Percentiles rank a stretch among this genome's conserved stretches.
phyloP scores from a whole-genome alignment of 2,329 filamentous ascomycete genomes.

The Sporothrix luriei region DNA sequence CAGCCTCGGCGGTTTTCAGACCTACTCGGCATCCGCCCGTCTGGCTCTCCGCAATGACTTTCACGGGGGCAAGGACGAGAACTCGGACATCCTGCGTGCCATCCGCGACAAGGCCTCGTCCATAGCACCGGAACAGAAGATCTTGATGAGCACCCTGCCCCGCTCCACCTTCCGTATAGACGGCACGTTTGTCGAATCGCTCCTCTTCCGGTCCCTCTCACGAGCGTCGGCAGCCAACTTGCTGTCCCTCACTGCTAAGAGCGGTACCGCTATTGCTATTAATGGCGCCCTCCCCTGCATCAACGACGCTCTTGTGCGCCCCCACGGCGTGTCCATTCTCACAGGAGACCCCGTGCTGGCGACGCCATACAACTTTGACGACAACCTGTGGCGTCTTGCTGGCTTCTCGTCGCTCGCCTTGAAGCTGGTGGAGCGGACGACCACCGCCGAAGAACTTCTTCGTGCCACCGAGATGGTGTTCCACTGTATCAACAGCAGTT shows the following conservation, averaged over 20 bases:
- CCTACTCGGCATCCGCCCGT: slow-evolving; percentile 88
- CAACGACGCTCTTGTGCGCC: slow-evolving; percentile 81
- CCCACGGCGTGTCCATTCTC: slow-evolving; percentile 79
- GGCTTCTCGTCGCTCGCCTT: slow-evolving; percentile 85
- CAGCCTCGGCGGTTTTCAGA: slow-evolving; percentile 92
- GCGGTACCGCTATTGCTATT: slow-evolving; percentile 76
- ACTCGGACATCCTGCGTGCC: slow-evolving; percentile 86
- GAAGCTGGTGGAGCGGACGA: slow-evolving; percentile 78
- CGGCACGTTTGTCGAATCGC: slow-evolving; percentile 74
- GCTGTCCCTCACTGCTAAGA: slow-evolving; percentile 69
- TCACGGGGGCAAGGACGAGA: slow-evolving; percentile 85
- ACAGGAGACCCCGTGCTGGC: slow-evolving; percentile 81
- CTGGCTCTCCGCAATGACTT: slow-evolving; percentile 90
- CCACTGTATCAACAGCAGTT: slow-evolving; percentile 82
- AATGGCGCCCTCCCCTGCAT: slow-evolving; percentile 87
- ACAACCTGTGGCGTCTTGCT: slow-evolving; percentile 89
- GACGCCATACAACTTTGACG: slow-evolving; percentile 81
- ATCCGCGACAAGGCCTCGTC: slow-evolving; percentile 82
- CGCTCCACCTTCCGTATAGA: slow-evolving; percentile 79
- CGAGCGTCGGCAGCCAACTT: slow-evolving; percentile 69
- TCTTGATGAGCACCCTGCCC: slow-evolving; percentile 82
- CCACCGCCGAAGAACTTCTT: slow-evolving; percentile 68
- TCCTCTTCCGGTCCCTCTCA: slow-evolving; percentile 75
- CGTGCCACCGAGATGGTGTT: slow-evolving; percentile 82
- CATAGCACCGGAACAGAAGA: slow-evolving; percentile 77